Evolutionary conservation across 768 basidiomycete genomes (phyloP).

Genomic region (Polyporus arcularius): DNA sequence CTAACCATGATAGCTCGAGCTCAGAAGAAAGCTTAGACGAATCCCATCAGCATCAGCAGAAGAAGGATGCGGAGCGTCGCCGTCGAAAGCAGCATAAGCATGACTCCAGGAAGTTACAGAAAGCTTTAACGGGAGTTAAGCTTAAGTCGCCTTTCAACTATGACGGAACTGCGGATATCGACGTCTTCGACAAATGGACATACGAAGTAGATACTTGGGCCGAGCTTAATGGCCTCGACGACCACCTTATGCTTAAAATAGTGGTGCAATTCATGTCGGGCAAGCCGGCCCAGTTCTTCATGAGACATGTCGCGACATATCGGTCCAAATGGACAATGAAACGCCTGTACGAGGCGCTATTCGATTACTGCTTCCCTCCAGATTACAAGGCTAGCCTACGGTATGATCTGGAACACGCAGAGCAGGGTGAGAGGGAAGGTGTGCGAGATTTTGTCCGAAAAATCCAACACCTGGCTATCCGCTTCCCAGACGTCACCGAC

Average conservation of each 20-base stretch:
- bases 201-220: slow-evolving; percentile 20
- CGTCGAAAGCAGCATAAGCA: neutral
- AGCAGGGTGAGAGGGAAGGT: slow-evolving; percentile 4
- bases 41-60: too few species aligned
- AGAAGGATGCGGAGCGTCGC: neutral
- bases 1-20: too few species aligned
- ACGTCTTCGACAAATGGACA: slow-evolving; percentile 16
- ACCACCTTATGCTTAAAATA: slow-evolving; percentile 9
- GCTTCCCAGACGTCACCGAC: slow-evolving; percentile 18
- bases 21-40: too few species aligned
- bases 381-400: slow-evolving; percentile 15
- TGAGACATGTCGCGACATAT: slow-evolving; percentile 21
- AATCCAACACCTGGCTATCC: slow-evolving; percentile 21
- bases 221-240: slow-evolving; percentile 10
- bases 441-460: slow-evolving; percentile 23
- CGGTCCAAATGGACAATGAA: slow-evolving; percentile 16
- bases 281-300: slow-evolving; percentile 22
- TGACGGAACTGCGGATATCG: slow-evolving; percentile 20
- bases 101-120: neutral
- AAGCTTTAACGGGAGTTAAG: slow-evolving; percentile 15
- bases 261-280: slow-evolving; percentile 20
- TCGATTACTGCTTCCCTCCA: slow-evolving; percentile 17
- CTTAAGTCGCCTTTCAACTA: slow-evolving; percentile 18
- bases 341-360: slow-evolving; percentile 12
- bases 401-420: neutral